Evolutionary conservation across 306 rosid genomes (phyloP).

Genomic region (Lablab purpureus): DNA sequence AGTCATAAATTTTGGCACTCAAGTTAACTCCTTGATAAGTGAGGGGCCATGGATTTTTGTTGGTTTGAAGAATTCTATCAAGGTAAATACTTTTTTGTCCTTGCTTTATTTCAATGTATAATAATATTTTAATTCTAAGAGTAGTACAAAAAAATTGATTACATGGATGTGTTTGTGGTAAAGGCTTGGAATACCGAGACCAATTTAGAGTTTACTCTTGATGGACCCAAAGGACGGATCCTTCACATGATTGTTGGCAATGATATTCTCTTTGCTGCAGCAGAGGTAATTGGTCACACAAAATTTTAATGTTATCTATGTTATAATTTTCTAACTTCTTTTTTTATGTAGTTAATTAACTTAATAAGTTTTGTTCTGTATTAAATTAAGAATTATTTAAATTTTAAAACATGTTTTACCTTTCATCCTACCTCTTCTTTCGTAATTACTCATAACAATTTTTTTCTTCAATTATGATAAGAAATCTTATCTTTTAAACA

Average conservation of each 20-base stretch:
- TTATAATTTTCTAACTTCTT: background rate
- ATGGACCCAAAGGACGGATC: constrained; percentile 56
- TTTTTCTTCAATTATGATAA: background rate
- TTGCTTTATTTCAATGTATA: background rate
- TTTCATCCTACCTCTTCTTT: background rate
- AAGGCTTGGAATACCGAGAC: constrained; percentile 61
- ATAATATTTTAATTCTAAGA: background rate
- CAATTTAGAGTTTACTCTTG: constrained; percentile 39
- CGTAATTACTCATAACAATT: background rate
- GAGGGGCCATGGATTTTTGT: constrained; percentile 62
- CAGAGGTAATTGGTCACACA: constrained; percentile 43
- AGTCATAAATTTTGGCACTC: constrained; percentile 40
- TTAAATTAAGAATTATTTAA: background rate
- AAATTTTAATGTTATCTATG: background rate
- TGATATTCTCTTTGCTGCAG: constrained; percentile 53
- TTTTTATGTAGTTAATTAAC: background rate
- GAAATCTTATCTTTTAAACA: background rate
- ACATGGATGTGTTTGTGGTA: constrained; percentile 19
- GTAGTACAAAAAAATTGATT: constrained; percentile 23
- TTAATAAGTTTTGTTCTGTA: background rate
- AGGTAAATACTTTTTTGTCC: constrained; percentile 36
- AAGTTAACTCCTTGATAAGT: constrained; percentile 53
- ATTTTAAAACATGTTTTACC: background rate
- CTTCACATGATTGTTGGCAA: constrained; percentile 50
- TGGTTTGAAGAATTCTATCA: constrained; percentile 54